A percentile compares a stretch with the other conserved stretches of the same genome.
Conservation (phyloP, 2,329 filamentous ascomycete genomes). For the Phymatotrichopsis omnivora region DNA sequence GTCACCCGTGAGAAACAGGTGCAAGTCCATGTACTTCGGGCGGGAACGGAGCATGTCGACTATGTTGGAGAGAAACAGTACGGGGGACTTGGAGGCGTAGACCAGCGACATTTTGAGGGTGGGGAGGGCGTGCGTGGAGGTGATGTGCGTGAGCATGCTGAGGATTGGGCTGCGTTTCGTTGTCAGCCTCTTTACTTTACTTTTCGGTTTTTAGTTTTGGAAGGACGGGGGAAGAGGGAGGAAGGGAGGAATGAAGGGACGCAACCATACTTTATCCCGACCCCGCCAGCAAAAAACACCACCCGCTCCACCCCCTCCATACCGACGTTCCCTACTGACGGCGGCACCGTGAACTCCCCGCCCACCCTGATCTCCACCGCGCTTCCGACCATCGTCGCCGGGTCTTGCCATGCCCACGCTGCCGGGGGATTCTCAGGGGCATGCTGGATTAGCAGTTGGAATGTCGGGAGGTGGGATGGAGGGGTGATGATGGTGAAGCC, state of each 20-base stretch:
- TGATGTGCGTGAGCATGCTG: conserved; percentile 58
- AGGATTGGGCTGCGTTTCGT: conserved; percentile 51
- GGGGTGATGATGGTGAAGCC: conserved; percentile 82
- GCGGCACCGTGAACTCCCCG: conserved; percentile 72
- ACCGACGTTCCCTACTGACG: conserved; percentile 38
- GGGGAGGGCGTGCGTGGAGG: conserved; percentile 35
- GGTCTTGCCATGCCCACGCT: conserved; percentile 60
- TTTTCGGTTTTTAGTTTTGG: neutral
- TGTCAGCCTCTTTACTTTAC: conserved; percentile 16
- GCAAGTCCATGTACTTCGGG: conserved; percentile 22
- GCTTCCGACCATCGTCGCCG: conserved; percentile 46
- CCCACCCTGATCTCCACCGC: conserved; percentile 61
- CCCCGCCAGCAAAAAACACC: conserved; percentile 69
- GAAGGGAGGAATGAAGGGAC: too few species aligned
- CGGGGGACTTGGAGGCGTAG: conserved; percentile 26
- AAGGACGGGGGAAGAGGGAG: too few species aligned
- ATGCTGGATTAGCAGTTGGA: conserved; percentile 68
- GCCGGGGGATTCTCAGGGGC: conserved; percentile 62
- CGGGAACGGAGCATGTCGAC: too few species aligned
- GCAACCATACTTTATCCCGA: conserved; percentile 60
- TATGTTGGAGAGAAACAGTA: too few species aligned
- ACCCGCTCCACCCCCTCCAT: conserved; percentile 44
- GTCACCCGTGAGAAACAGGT: conserved; percentile 26
- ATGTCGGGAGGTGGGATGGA: conserved; percentile 42
- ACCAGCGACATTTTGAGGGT: conserved; percentile 31